Conservation (phyloP, 164 flowering plant species). For the Nelumbo lutea region DNA sequence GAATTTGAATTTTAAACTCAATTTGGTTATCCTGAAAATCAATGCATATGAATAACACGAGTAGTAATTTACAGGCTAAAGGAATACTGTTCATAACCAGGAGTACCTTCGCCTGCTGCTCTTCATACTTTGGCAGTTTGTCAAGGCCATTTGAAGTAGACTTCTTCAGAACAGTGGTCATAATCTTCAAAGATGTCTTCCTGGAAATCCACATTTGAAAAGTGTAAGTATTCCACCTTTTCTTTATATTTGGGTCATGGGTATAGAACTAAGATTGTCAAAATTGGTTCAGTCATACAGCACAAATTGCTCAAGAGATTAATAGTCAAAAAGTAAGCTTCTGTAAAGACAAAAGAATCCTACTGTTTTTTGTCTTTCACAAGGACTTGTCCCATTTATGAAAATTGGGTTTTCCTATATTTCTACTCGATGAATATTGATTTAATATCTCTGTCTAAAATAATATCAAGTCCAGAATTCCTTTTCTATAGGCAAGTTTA, state of each 20-base stretch:
- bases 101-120: conserved; percentile 57
- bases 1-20: background rate
- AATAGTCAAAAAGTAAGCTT: too few species aligned
- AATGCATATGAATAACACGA: background rate
- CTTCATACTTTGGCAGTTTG: conserved; percentile 33
- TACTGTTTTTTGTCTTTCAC: too few species aligned
- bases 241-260: background rate
- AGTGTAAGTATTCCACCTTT: background rate
- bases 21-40: background rate
- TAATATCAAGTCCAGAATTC: too few species aligned
- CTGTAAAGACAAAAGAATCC: too few species aligned
- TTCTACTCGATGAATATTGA: too few species aligned
- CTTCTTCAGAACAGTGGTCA: conserved; percentile 37
- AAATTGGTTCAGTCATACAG: too few species aligned
- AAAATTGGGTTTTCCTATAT: too few species aligned
- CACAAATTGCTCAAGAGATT: too few species aligned
- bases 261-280: background rate
- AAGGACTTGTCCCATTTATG: too few species aligned
- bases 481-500: too few species aligned
- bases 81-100: background rate
- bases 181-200: conserved; percentile 14
- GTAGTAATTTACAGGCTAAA: background rate
- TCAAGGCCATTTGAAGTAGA: conserved; percentile 40
- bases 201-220: conserved; percentile 15
- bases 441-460: too few species aligned